Conservation (phyloP, 1,284 basidiomycete genomes). For the Boletus smithii region DNA sequence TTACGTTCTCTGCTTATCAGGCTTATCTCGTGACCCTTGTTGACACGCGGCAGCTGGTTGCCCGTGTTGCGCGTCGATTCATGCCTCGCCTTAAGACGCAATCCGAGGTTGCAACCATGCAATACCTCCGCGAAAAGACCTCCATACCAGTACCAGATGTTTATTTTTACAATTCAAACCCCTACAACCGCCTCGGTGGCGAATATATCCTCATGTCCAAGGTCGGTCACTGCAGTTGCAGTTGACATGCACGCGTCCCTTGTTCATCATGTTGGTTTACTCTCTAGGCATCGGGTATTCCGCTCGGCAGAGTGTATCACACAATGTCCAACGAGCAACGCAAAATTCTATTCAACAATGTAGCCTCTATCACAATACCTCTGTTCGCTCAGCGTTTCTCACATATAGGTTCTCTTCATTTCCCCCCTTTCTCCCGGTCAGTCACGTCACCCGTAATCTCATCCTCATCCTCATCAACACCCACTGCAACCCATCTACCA, state of each 20-base stretch:
- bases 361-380: constrained; percentile 62
- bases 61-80: constrained; percentile 74
- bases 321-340: constrained; percentile 60
- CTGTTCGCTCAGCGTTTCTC: constrained; percentile 74
- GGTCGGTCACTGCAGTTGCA: constrained; percentile 48
- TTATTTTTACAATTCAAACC: constrained; percentile 74
- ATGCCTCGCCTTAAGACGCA: constrained; percentile 81
- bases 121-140: constrained; percentile 66
- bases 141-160: constrained; percentile 68
- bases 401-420: constrained; percentile 69
- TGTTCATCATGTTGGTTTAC: not conserved
- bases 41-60: constrained; percentile 60
- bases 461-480: constrained; percentile 27
- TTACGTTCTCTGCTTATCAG: constrained; percentile 35
- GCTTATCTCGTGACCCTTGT: constrained; percentile 72
- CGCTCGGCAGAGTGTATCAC: constrained; percentile 65
- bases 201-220: constrained; percentile 84
- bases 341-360: constrained; percentile 58
- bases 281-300: constrained; percentile 62
- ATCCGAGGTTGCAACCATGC: constrained; percentile 78
- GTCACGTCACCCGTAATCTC: constrained; percentile 22
- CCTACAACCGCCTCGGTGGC: constrained; percentile 75
- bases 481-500: constrained; percentile 28
- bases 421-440: constrained; percentile 44
- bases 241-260: constrained; percentile 2